phyloP scores from a whole-genome alignment of 495 filamentous ascomycete genomes.

The Neurospora sp. region DNA sequence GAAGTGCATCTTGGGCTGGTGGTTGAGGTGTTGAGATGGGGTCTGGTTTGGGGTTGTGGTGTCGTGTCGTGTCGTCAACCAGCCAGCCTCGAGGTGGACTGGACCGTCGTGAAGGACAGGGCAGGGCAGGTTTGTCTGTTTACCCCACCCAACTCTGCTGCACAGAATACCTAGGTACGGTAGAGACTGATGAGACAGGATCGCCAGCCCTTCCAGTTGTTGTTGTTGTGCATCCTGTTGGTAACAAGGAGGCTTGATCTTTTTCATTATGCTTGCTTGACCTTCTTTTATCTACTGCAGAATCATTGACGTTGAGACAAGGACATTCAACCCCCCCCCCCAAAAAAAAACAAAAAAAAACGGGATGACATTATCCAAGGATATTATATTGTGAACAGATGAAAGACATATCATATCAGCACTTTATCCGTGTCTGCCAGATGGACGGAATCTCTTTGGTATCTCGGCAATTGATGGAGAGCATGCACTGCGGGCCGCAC shows the following conservation, averaged over 20 bases:
- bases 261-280: not conserved
- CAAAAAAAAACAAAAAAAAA: no score
- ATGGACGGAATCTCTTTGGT: not conserved
- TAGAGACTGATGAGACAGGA: not conserved
- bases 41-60: not conserved
- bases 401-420: not conserved
- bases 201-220: not conserved
- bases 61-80: not conserved
- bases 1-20: not conserved
- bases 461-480: not conserved
- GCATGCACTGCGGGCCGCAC: not conserved
- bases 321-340: no score
- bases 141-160: no score
- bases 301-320: not conserved
- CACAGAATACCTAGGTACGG: no score
- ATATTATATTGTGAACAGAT: not conserved
- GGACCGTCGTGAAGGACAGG: no score
- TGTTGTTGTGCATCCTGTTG: no score
- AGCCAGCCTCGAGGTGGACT: no score
- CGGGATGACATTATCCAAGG: not conserved
- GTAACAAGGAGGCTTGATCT: not conserved
- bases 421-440: not conserved
- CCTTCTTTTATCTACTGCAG: not conserved
- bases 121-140: no score
- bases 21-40: not conserved